Percentiles rank a stretch among this genome's conserved stretches.
Evolutionary conservation across 768 basidiomycete genomes (phyloP).

Genomic region (Infundibulicybe gibba): DNA sequence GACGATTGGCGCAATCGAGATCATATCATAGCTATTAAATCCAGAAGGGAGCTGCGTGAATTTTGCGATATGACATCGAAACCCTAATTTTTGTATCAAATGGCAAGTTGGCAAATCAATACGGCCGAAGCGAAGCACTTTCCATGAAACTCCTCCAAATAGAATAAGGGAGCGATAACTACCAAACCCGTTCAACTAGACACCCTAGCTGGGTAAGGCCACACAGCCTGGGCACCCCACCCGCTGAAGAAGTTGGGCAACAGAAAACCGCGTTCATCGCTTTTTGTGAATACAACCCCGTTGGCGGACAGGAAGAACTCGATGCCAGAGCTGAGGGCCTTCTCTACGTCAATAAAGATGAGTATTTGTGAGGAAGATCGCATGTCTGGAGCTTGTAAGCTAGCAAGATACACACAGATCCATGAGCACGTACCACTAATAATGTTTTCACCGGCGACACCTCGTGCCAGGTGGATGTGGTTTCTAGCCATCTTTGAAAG

Average conservation of each 20-base stretch:
- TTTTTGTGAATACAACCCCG: constrained; percentile 85
- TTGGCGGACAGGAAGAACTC: constrained; percentile 80
- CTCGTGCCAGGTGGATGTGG: constrained; percentile 91
- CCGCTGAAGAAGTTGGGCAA: constrained; percentile 53
- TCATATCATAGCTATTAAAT: too few species aligned
- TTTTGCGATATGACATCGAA: too few species aligned
- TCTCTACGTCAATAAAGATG: constrained; percentile 76
- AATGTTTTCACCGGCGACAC: constrained; percentile 59
- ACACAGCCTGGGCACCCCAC: constrained; percentile 40
- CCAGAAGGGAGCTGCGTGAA: too few species aligned
- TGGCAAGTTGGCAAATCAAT: too few species aligned
- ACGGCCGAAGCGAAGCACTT: too few species aligned
- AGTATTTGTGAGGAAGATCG: constrained; percentile 73
- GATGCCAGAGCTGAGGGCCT: constrained; percentile 65
- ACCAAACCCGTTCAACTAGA: too few species aligned
- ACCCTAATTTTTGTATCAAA: too few species aligned
- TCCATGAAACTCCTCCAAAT: too few species aligned
- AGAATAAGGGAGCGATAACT: too few species aligned
- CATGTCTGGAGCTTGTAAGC: constrained; percentile 48
- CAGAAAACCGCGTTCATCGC: constrained; percentile 62
- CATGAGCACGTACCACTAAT: constrained; percentile 62
- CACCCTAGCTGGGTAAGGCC: not conserved
- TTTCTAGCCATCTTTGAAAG: constrained; percentile 85
- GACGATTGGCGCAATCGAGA: too few species aligned
- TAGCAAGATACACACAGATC: not conserved